phyloP scores from a whole-genome alignment of 169 alveolate species.

The Plasmodium knowlesi region DNA sequence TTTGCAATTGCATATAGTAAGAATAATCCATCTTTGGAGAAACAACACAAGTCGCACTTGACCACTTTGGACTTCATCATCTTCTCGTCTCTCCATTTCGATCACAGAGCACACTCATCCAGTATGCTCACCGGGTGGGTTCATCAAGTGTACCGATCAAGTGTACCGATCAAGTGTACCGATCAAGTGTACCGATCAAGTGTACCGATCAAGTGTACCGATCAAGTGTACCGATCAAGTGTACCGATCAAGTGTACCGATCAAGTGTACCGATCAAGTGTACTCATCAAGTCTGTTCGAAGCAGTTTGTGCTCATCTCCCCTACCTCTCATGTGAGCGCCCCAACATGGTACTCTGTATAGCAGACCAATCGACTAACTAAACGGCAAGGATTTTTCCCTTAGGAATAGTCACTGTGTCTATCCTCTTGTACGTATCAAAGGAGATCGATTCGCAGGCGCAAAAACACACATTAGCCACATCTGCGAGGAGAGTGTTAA shows the following conservation, averaged over 20 bases:
- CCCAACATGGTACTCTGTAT: not conserved
- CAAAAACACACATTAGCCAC: not conserved
- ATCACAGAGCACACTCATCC: not conserved
- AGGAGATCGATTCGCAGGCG: not conserved
- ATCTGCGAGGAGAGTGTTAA: not conserved
- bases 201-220: too few species aligned
- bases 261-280: too few species aligned
- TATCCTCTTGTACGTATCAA: not conserved
- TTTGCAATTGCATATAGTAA: conserved; percentile 21
- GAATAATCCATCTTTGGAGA: conserved; percentile 46
- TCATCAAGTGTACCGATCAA: too few species aligned
- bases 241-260: not conserved
- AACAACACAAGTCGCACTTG: conserved; percentile 19
- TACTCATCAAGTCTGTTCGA: not conserved
- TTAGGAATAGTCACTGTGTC: not conserved
- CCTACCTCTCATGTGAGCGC: not conserved
- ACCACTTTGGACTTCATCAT: not conserved
- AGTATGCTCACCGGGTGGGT: not conserved
- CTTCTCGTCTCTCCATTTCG: not conserved
- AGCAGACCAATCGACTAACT: not conserved
- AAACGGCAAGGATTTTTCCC: not conserved
- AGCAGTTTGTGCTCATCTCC: not conserved
- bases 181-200: too few species aligned
- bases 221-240: too few species aligned
- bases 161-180: too few species aligned